Evolutionary conservation across 371 early-diverging fungal species (phyloP).

Genomic region (Mucor racemosus): DNA sequence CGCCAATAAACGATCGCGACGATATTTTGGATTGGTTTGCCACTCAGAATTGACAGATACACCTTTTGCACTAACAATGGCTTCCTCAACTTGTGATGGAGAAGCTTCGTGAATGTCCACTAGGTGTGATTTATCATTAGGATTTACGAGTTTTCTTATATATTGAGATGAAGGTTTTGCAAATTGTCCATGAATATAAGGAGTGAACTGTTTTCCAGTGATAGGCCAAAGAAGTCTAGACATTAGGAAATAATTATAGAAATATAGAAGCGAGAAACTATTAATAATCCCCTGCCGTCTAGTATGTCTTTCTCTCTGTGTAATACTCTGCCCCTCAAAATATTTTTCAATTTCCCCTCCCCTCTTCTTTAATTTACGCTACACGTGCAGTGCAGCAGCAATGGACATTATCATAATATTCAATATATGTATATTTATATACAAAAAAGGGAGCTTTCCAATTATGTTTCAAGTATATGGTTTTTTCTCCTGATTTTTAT

Average conservation of each 20-base stretch:
- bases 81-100: conserved; percentile 23
- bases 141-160: conserved; percentile 17
- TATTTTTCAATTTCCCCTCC: not conserved
- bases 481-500: not conserved
- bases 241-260: not conserved
- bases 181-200: conserved; percentile 30
- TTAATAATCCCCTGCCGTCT: conserved; percentile 1
- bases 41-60: conserved; percentile 13
- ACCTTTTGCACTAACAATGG: conserved; percentile 19
- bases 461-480: not conserved
- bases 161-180: not conserved
- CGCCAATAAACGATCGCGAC: conserved; percentile 68
- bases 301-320: not conserved
- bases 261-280: not conserved
- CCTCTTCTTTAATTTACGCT: not conserved
- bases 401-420: not conserved
- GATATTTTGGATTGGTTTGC: conserved; percentile 24
- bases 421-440: not conserved
- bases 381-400: conserved; percentile 4
- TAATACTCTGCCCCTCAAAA: not conserved
- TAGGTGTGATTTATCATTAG: conserved; percentile 6
- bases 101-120: conserved; percentile 17
- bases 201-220: conserved; percentile 13
- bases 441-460: not conserved
- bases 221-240: conserved; percentile 17